Evolutionary conservation across 2,329 filamentous ascomycete genomes (phyloP).

Genomic region (Sporothrix schenckii): DNA sequence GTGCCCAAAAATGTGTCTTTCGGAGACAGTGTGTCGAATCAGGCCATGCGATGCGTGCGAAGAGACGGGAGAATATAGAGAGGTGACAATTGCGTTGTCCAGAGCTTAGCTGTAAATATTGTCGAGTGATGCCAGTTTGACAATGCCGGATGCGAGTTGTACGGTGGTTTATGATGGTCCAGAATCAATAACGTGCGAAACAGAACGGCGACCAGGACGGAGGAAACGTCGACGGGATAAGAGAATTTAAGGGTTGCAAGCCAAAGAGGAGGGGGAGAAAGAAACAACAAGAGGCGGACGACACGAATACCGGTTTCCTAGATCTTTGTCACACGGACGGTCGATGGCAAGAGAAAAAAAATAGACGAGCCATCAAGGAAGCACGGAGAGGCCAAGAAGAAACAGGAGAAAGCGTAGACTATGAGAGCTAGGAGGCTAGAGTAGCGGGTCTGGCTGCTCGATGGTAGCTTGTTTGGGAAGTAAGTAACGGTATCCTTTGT

Average conservation of each 20-base stretch:
- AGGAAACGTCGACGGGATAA: background rate
- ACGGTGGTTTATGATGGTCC: background rate
- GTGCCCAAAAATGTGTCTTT: background rate
- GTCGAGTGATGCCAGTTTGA: background rate
- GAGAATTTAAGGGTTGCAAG: background rate
- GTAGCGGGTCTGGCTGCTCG: background rate
- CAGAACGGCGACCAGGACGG: background rate
- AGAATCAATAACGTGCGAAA: background rate
- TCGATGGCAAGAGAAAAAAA: conserved; percentile 1
- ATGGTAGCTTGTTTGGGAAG: conserved; percentile 6
- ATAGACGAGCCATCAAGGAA: conserved; percentile 4
- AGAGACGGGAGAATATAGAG: too few species aligned
- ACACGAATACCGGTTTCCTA: background rate
- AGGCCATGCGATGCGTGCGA: background rate
- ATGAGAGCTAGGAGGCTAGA: background rate
- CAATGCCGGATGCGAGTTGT: background rate
- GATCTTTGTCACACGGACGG: background rate
- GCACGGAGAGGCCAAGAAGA: conserved; percentile 15
- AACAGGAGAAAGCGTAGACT: background rate
- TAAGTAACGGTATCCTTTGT: conserved; percentile 8
- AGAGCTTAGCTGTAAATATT: background rate
- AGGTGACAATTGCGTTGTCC: background rate
- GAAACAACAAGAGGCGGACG: background rate
- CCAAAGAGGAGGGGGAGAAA: background rate
- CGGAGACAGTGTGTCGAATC: background rate